Base-by-base conservation (phyloP, 208 protist genomes). In the Sergeia podlipaevii region DNA sequence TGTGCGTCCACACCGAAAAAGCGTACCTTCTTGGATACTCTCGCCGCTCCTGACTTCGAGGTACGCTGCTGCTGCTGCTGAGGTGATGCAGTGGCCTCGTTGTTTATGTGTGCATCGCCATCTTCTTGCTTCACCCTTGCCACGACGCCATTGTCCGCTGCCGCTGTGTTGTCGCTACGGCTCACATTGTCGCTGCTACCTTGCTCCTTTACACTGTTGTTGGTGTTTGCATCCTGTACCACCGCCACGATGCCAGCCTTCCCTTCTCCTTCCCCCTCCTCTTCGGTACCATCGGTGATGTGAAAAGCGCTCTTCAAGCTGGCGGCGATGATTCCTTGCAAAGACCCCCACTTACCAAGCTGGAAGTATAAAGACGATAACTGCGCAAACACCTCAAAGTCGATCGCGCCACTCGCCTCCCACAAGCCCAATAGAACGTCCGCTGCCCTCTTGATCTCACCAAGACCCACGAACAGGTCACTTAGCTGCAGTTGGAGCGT, bases 311-410 rank as follows among this genome's bases (percentile, higher is more conserved):
- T 70, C 55, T 78, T 70, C 18, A 95, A 38, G 65, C 88, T 95
- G 29, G 70, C 85, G 38, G 73, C 74, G 57, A 95, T 88, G 18
- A 95, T 62, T 28, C 77, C 61, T 52, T 95, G 68, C 21, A 95
- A 70, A 3, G 88, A 80, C 10, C 65, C 66, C 85, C 88, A 95
- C 52, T 85, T 79, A 2, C 85, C 89, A 2, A 91, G 69, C 59
- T 95, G 89, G 52, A 95, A 95, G 60, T 89, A 95, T 23, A 95
- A 52, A 3, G 79, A 84, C n/a, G 89, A 74, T 15, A 95, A 65
- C 26, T 85, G 67, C 1, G 89, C 81, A 57, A 95, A 95, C 11
- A 93, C 89, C 48, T 92, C 89, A 69, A 93, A 95, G 46, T 95
- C 89, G 23, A 69, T 52, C 39, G 70, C 91, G 7, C 74, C 43